A percentile compares a stretch with the other conserved stretches of the same genome.
phyloP scores from a whole-genome alignment of 192 early-diverging fungal genomes.

The Linnemannia zychae region DNA sequence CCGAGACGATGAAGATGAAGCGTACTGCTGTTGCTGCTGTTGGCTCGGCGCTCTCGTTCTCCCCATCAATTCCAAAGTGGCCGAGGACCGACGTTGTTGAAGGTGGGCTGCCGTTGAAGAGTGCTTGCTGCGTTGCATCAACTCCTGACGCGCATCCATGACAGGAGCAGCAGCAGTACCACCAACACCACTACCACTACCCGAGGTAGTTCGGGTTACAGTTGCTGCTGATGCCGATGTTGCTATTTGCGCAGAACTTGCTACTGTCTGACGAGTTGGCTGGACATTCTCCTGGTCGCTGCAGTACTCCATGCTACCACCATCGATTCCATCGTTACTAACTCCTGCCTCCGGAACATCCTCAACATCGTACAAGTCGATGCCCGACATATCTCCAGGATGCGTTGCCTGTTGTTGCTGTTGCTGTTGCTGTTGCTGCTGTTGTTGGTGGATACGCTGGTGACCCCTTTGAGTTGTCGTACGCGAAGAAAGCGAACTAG shows the following conservation, averaged over 20 bases:
- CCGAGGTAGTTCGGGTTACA: background rate
- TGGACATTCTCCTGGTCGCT: slow-evolving; percentile 32
- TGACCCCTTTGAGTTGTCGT: background rate
- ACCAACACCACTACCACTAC: background rate
- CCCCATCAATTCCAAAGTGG: slow-evolving; percentile 10
- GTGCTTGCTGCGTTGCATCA: slow-evolving; percentile 35
- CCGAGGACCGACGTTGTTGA: slow-evolving; percentile 9
- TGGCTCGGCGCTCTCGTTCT: background rate
- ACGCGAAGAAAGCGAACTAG: background rate
- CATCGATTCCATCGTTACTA: background rate
- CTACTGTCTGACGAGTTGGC: background rate
- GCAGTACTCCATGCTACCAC: background rate
- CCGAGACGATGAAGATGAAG: background rate
- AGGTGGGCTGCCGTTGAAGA: slow-evolving; percentile 5
- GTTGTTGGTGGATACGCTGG: slow-evolving; percentile 7
- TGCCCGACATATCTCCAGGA: slow-evolving; percentile 20
- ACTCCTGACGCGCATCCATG: slow-evolving; percentile 32
- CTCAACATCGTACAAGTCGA: background rate
- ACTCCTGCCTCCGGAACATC: background rate
- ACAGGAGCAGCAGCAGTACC: background rate
- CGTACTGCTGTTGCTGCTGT: slow-evolving; percentile 11
- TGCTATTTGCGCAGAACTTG: background rate
- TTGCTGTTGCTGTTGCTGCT: slow-evolving; percentile 22
- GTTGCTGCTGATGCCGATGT: background rate
- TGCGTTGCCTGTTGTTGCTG: slow-evolving; percentile 16